Evolutionary conservation across 768 basidiomycete species (phyloP).

Genomic region (Termitomyces sp.): DNA sequence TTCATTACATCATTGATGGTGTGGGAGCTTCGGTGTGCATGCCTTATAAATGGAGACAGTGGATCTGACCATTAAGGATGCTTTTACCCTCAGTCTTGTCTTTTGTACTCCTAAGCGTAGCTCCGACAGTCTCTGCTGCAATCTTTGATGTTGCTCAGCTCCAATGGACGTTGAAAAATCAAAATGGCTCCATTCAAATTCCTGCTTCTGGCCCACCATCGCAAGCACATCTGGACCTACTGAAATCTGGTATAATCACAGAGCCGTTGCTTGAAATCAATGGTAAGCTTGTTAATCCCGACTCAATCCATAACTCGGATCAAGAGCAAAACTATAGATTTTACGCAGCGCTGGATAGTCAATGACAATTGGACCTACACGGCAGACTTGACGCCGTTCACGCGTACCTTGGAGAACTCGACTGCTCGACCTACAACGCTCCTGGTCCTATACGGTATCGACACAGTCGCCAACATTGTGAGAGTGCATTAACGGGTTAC

Average conservation of each 20-base stretch:
- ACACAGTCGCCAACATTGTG: conserved; percentile 52
- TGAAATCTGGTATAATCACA: conserved; percentile 45
- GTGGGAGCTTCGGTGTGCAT: background rate
- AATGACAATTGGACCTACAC: conserved; percentile 58
- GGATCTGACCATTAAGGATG: conserved; percentile 5
- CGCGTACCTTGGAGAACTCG: conserved; percentile 16
- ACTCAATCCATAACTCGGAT: background rate
- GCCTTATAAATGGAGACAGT: background rate
- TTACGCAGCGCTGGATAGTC: conserved; percentile 49
- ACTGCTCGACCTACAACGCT: conserved; percentile 25
- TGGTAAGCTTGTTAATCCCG: conserved; percentile 23
- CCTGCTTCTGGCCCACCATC: conserved; percentile 48
- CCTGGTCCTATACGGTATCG: conserved; percentile 51
- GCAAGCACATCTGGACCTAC: conserved; percentile 48
- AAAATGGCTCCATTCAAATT: conserved; percentile 48
- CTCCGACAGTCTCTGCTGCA: conserved; percentile 10
- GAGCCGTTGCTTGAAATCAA: conserved; percentile 50
- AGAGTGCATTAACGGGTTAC: background rate
- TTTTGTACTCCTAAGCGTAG: background rate
- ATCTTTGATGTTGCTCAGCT: conserved; percentile 40
- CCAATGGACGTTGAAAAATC: conserved; percentile 47
- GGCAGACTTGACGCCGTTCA: conserved; percentile 42
- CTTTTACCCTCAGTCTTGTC: background rate
- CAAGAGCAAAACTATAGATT: conserved; percentile 26
- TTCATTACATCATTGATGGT: conserved; percentile 3